Evolutionary conservation across 805 yeast genomes (phyloP), one percentile per base, ranked within the genome.

Genomic region (Starmerella vitae): DNA sequence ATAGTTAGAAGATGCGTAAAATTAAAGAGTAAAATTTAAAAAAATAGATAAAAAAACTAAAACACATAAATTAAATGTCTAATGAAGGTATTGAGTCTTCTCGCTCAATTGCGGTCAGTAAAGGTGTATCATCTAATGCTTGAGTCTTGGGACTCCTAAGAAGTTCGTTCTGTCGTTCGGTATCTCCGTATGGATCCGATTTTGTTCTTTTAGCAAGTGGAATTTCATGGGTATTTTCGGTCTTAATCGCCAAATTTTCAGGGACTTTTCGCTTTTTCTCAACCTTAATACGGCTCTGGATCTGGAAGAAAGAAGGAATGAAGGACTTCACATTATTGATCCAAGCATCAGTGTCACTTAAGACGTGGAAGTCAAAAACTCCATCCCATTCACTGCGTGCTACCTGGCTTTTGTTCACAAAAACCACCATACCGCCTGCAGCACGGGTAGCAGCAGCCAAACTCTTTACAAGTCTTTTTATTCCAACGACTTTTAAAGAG

Each of bases 401-500:
- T 2, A 78, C 66, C 1, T 68, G 67, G 1, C 83, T 78, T 42
- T 74, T 74, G 63, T 88, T 88, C 24, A 88, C 67, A 41, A 83
- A 68, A 0, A 88, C 62, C 1, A 85, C 93, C 22, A 70, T 62
- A 0, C 97, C 98, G 17, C 79, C 83, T 5, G 35, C 40, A n/a
- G 72, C 77, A 54, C 80, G 93, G 15, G 86, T 76, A 15, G 71
- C 71, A 44, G 70, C 70, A 34, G 93, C 75, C 45, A 82, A 57
- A 18, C 69, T 68, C 45, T 72, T 71, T 2, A 86, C 95, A 17
- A 88, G 64, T 47, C 71, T 73, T 53, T 76, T 79, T 34, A 91
- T 86, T 1, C 98, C 98, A 48, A 78, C 81, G 10, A 88, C 97
- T 60, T 76, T 81, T 30, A 91, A 64, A 4, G 95, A 83, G 0